A percentile compares a stretch with the other conserved stretches of the same genome.
These are phyloP conservation scores for Coemansia sp. DNA, from an alignment of 192 early-diverging fungal genomes.

Conservation along the genomic window DNA sequence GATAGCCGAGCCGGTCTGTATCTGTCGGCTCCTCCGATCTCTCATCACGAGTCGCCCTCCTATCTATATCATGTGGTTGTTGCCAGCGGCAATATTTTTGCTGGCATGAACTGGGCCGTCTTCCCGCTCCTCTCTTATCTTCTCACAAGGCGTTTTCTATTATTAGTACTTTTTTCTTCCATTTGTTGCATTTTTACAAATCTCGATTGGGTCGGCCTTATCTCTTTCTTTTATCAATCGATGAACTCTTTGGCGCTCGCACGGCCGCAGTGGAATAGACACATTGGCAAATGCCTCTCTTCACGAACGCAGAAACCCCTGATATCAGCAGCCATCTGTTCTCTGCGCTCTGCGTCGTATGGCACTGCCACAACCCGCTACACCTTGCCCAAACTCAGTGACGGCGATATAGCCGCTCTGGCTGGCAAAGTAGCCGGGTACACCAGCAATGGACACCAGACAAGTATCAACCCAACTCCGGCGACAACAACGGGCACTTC, in stretches of 20 bases:
- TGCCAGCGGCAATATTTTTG: background rate
- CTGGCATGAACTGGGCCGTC: background rate
- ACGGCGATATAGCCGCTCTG: conserved; percentile 23
- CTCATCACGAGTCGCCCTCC: conserved; percentile 4
- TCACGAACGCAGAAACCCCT: background rate
- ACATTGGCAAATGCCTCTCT: conserved; percentile 4
- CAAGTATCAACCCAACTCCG: background rate
- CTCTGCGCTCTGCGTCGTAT: background rate
- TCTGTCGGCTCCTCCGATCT: background rate
- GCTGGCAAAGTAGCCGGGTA: conserved; percentile 33
- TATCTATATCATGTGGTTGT: conserved; percentile 1
- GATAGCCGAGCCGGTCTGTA: background rate
- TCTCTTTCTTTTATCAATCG: background rate
- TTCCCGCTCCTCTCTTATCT: background rate
- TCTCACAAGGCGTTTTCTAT: background rate
- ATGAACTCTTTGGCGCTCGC: conserved; percentile 8
- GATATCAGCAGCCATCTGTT: conserved; percentile 1
- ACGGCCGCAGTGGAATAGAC: conserved; percentile 10
- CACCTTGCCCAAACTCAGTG: conserved; percentile 39
- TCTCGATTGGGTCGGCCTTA: background rate
- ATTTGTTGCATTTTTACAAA: conserved; percentile 7
- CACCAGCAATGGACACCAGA: conserved; percentile 5
- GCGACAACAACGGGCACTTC: conserved; percentile 4
- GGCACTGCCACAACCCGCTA: conserved; percentile 20
- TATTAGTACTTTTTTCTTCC: background rate